Evolutionary conservation across 345 rosid genomes (phyloP).

Genomic region (Lepidium aucheri): DNA sequence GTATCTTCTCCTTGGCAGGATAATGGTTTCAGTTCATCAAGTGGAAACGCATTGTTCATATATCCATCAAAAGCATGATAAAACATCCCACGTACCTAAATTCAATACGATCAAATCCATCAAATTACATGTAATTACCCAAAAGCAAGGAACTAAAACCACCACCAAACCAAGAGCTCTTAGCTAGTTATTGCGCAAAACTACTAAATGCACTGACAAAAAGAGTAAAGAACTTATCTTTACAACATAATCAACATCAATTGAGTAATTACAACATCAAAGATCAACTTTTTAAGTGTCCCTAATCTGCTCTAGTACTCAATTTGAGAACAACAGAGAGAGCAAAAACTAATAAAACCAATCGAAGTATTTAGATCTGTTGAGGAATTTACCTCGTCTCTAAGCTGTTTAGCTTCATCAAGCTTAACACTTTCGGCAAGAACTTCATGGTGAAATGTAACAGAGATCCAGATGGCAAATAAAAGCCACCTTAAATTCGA

Average conservation of each 20-base stretch:
- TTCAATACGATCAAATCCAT: neutral
- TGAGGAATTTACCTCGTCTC: slow-evolving; percentile 65
- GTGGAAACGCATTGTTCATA: slow-evolving; percentile 93
- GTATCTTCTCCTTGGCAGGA: slow-evolving; percentile 93
- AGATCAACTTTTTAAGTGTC: neutral
- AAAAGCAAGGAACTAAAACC: neutral
- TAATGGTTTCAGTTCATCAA: slow-evolving; percentile 80
- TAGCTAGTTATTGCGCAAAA: neutral
- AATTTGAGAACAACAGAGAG: neutral
- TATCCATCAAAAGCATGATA: slow-evolving; percentile 97
- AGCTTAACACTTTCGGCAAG: slow-evolving; percentile 61
- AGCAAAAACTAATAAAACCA: neutral
- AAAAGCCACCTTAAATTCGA: slow-evolving; percentile 21
- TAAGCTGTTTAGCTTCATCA: slow-evolving; percentile 68
- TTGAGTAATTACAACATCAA: neutral
- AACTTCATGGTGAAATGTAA: slow-evolving; percentile 23
- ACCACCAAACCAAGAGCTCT: neutral
- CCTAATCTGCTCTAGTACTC: neutral
- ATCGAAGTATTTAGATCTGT: neutral
- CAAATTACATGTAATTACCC: neutral
- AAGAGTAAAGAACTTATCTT: neutral
- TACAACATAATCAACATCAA: neutral
- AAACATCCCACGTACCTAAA: slow-evolving; percentile 92
- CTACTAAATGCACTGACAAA: neutral
- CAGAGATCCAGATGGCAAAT: slow-evolving; percentile 22